Evolutionary conservation across 768 basidiomycete genomes (phyloP).

Genomic region (Mycena galericulata): DNA sequence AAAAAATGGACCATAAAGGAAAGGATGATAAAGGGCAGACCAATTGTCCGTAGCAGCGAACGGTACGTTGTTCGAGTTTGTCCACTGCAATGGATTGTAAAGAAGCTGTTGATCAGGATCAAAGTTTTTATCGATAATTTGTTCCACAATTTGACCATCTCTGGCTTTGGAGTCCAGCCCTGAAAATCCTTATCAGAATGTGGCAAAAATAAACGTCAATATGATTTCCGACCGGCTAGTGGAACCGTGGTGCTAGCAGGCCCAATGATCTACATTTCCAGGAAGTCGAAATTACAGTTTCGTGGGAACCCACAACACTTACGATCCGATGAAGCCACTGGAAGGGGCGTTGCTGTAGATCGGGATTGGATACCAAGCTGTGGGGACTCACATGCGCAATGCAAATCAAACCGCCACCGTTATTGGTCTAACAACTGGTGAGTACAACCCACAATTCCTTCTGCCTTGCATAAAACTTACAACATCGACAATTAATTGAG

Average conservation of each 20-base stretch:
- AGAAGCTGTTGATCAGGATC: conserved; percentile 59
- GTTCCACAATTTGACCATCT: conserved; percentile 59
- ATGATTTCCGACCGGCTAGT: conserved; percentile 51
- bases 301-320: too few relatives aligned
- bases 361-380: neutral
- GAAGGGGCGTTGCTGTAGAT: neutral
- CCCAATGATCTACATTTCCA: too few relatives aligned
- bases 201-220: neutral
- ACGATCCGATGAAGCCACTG: conserved; percentile 62
- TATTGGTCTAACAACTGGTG: conserved; percentile 54
- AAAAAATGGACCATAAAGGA: neutral
- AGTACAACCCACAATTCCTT: conserved; percentile 1
- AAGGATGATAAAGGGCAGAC: conserved; percentile 29
- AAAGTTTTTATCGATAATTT: conserved; percentile 51
- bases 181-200: neutral
- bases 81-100: conserved; percentile 65
- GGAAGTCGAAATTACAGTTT: too few relatives aligned
- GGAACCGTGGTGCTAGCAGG: conserved; percentile 63
- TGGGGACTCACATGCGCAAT: conserved; percentile 59
- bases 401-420: conserved; percentile 71
- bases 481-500: conserved; percentile 70
- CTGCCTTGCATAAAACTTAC: conserved; percentile 52
- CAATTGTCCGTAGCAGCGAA: too few relatives aligned
- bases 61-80: too few relatives aligned
- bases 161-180: conserved; percentile 63